Evolutionary conservation across 1,284 basidiomycete species (phyloP).

Genomic region (Ustilago shanxiensis): DNA sequence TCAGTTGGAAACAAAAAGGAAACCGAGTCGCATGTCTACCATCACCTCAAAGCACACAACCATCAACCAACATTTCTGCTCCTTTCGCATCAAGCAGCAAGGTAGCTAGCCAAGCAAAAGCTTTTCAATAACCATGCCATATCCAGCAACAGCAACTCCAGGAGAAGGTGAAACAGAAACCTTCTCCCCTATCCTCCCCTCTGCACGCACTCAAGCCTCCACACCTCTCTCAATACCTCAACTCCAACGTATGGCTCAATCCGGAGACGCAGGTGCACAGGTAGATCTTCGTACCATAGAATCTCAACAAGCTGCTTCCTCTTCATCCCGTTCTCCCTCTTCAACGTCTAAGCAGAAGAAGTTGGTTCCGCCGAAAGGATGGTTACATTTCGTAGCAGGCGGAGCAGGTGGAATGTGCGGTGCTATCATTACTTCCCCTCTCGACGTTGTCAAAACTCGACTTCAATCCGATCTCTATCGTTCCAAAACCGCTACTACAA

Average conservation of each 20-base stretch:
- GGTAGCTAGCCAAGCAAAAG: no score
- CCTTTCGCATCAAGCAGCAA: background rate
- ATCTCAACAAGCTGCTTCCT: conserved; percentile 28
- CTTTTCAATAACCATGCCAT: conserved; percentile 29
- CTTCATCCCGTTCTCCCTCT: conserved; percentile 9
- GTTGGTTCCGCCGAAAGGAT: conserved; percentile 64
- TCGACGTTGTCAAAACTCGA: conserved; percentile 98
- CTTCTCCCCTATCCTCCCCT: conserved; percentile 40
- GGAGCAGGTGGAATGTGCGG: conserved; percentile 95
- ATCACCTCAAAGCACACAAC: no score
- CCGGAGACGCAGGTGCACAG: conserved; percentile 44
- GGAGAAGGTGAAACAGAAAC: conserved; percentile 57
- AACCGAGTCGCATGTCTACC: no score
- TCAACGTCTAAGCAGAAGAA: conserved; percentile 11
- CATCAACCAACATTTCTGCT: background rate
- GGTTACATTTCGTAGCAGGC: conserved; percentile 72
- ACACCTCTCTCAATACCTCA: conserved; percentile 22
- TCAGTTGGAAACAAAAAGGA: no score
- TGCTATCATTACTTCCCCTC: conserved; percentile 93
- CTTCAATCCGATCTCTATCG: conserved; percentile 90
- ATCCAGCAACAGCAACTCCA: conserved; percentile 45
- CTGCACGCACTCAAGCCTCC: conserved; percentile 21
- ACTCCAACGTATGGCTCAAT: conserved; percentile 17
- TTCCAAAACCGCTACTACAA: conserved; percentile 61
- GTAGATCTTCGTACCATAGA: conserved; percentile 33